Evolutionary conservation across 768 basidiomycete genomes (phyloP).

Genomic region (Boletus sensibilis): DNA sequence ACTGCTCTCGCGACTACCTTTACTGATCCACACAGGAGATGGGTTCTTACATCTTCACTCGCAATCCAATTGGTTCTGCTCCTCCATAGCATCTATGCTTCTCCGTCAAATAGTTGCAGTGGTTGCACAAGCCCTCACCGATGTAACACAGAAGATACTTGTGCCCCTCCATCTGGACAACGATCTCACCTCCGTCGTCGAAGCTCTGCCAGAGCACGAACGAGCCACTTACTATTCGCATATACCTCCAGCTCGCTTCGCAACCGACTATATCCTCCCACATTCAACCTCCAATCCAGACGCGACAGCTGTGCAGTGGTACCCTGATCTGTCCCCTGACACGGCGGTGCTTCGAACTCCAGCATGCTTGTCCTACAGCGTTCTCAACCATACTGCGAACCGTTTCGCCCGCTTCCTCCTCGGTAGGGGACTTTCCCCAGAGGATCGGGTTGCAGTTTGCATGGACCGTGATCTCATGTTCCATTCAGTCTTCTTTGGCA

Average conservation of each 20-base stretch:
- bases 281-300: slow-evolving; percentile 15
- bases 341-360: not conserved
- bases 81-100: slow-evolving; percentile 12
- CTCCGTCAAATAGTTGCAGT: slow-evolving; percentile 21
- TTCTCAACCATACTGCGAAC: slow-evolving; percentile 39
- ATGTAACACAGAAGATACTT: slow-evolving; percentile 9
- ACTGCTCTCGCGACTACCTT: slow-evolving; percentile 2
- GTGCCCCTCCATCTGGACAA: slow-evolving; percentile 6
- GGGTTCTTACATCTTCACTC: slow-evolving; percentile 16
- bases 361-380: slow-evolving; percentile 30
- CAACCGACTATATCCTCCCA: slow-evolving; percentile 26
- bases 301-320: slow-evolving; percentile 24
- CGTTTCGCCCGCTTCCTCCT: slow-evolving; percentile 44
- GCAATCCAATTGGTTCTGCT: slow-evolving; percentile 11
- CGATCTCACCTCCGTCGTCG: slow-evolving; percentile 17
- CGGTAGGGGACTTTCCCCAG: slow-evolving; percentile 32
- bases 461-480: slow-evolving; percentile 42
- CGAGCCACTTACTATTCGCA: slow-evolving; percentile 14
- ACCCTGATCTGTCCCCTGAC: slow-evolving; percentile 12
- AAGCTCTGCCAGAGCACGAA: slow-evolving; percentile 14
- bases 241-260: slow-evolving; percentile 19
- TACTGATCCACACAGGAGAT: slow-evolving; percentile 6
- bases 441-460: slow-evolving; percentile 47
- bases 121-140: not conserved
- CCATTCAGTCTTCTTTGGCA: slow-evolving; percentile 43